These are phyloP conservation scores for Bryum argenteum DNA, from an alignment of 225 moss, liverwort and hornwort species.

Conservation along the genomic window DNA sequence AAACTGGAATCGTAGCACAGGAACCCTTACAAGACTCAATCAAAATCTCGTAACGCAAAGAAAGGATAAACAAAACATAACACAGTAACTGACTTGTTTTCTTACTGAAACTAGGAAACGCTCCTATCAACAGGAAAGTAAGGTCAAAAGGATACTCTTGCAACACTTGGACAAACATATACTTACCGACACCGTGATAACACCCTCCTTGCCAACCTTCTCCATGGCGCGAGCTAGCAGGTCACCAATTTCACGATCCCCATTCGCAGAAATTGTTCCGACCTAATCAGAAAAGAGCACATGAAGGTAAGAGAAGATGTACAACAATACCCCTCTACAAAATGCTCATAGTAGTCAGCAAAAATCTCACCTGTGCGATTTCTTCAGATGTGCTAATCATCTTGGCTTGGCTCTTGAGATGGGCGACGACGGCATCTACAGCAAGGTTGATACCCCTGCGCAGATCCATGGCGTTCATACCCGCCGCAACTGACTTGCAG, in stretches of 20 bases:
- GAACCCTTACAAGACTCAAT: not conserved
- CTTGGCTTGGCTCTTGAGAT: constrained; percentile 78
- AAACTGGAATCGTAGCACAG: not conserved
- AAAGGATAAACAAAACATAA: not conserved
- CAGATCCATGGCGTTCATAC: constrained; percentile 91
- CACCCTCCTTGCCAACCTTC: constrained; percentile 95
- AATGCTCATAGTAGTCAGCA: not conserved
- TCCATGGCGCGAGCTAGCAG: constrained; percentile 90
- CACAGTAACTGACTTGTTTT: too few relatives aligned
- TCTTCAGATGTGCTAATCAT: constrained; percentile 92
- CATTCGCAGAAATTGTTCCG: constrained; percentile 91
- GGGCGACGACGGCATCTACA: constrained; percentile 76
- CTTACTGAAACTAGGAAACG: not conserved
- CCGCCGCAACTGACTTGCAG: constrained; percentile 90
- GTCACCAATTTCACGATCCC: constrained; percentile 93
- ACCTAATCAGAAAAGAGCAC: constrained; percentile 52
- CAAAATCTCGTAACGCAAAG: not conserved
- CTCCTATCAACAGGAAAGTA: not conserved
- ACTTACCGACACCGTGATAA: constrained; percentile 86
- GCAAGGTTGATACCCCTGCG: constrained; percentile 83
- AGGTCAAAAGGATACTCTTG: not conserved
- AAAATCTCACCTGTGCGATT: constrained; percentile 65
- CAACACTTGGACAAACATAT: not conserved
- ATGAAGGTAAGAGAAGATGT: not conserved
- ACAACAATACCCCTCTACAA: not conserved